Base-by-base conservation (phyloP, 163 green algal genomes). In the Scenedesmus sp. region DNA sequence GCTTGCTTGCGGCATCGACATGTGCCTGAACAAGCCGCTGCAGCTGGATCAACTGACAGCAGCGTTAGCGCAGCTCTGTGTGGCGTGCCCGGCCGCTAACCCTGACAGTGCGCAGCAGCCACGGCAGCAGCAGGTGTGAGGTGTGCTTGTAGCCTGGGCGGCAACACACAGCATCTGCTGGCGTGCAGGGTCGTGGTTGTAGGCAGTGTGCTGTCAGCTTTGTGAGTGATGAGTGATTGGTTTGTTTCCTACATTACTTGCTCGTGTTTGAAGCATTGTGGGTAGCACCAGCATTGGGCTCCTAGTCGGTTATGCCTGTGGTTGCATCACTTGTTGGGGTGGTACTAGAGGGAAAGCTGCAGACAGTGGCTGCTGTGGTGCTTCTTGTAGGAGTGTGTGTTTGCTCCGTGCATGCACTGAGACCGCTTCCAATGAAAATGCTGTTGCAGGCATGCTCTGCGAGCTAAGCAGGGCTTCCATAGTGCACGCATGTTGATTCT, bases 21-120 rank as follows among this genome's bases (percentile, higher is more conserved):
- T 77, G n/a, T 91, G 87, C 18, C 34, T 91, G 13, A 86, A 87
- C 60, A 91, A 91, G 87, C 87, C 87, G 15, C 74, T 91, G 5
- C 66, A 56, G 7, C 20, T 87, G 1, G 76, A 46, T 2, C 87
- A 79, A 57, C 76, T 91, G 3, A 91, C 87, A 79, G 76, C 87
- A 56, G 56, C 87, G 12, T 59, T 91, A n/a, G 55, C 64, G 57
- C n/a, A 79, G 87, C 87, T 91, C 26, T 10, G 20, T 0, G 83
- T 88, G 20, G 70, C 70, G 46, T 79, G 70, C 70, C 70, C 70
- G 13, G 70, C 70, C 16, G 52, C 70, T 10, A 79, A 1, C 70
- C 5, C 18, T 52, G 70, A 13, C 4, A 52, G 6, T 6, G 23
- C 46, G 70, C 70, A 79, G 23, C 70, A 79, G 70, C 23, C 46